phyloP scores from a whole-genome alignment of 768 basidiomycete species.

The Lepiota venenata region DNA sequence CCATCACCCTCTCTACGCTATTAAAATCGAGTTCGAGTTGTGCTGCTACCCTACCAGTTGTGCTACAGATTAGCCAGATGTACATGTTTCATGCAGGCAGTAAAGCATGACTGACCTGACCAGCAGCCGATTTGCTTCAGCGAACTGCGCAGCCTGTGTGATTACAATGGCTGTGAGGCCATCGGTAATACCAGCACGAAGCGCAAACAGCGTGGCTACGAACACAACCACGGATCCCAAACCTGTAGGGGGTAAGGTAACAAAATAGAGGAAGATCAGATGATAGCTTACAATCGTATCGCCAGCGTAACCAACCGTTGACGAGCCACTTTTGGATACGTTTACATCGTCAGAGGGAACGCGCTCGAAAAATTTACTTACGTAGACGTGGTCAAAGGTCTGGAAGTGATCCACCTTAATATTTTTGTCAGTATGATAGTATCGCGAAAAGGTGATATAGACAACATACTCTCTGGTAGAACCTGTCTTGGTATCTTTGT shows the following conservation, averaged over 20 bases:
- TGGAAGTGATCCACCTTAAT: slow-evolving; percentile 60
- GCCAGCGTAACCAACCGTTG: slow-evolving; percentile 65
- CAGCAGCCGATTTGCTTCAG: slow-evolving; percentile 63
- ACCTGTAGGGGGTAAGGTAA: slow-evolving; percentile 29
- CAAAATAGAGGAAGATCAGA: not conserved
- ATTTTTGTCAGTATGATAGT: not conserved
- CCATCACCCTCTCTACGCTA: slow-evolving; percentile 68
- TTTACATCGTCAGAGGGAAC: not conserved
- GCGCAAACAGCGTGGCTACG: slow-evolving; percentile 63
- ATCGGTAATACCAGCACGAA: slow-evolving; percentile 51
- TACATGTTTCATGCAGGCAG: not conserved
- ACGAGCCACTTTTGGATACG: slow-evolving; percentile 53
- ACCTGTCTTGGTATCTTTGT: slow-evolving; percentile 57
- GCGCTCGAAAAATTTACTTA: slow-evolving; percentile 28
- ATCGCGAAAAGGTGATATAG: not conserved
- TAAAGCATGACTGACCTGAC: slow-evolving; percentile 38
- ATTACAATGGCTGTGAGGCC: slow-evolving; percentile 72
- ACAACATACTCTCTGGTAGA: slow-evolving; percentile 48
- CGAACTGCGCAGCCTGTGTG: slow-evolving; percentile 65
- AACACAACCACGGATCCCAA: slow-evolving; percentile 72
- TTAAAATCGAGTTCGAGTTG: slow-evolving; percentile 75
- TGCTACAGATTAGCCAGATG: not conserved
- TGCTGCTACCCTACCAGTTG: slow-evolving; percentile 49
- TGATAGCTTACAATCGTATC: slow-evolving; percentile 60
- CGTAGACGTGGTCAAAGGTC: slow-evolving; percentile 68